A percentile compares a stretch with the other conserved stretches of the same genome.
Conservation (phyloP, 2,329 filamentous ascomycete species). For the Botrytis fabae region DNA sequence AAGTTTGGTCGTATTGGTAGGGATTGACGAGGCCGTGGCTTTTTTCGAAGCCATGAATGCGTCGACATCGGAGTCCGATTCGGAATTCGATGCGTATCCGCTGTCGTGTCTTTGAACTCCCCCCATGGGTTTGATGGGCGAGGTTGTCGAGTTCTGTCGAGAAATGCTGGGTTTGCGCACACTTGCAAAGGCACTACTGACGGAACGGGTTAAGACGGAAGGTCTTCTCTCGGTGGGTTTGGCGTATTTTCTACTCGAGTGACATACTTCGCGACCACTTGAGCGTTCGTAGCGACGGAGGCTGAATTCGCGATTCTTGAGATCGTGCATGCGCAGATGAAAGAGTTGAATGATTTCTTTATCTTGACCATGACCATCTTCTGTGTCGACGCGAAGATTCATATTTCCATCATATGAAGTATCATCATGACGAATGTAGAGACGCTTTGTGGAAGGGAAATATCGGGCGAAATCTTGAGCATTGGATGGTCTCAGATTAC, state of each 20-base stretch:
- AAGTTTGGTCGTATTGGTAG: constrained; percentile 80
- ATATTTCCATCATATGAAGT: constrained; percentile 90
- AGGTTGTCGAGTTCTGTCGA: constrained; percentile 33
- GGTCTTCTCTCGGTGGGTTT: constrained; percentile 49
- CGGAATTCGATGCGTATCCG: constrained; percentile 54
- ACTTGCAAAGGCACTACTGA: constrained; percentile 53
- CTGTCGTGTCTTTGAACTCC: constrained; percentile 48
- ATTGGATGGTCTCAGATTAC: constrained; percentile 72
- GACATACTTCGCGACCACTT: constrained; percentile 90
- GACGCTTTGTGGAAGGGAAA: constrained; percentile 80
- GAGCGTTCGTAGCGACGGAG: constrained; percentile 88
- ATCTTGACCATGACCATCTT: constrained; percentile 55
- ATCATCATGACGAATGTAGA: constrained; percentile 88
- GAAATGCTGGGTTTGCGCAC: constrained; percentile 52
- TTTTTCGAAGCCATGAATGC: constrained; percentile 39
- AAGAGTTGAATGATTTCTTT: constrained; percentile 75
- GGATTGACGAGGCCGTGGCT: constrained; percentile 36
- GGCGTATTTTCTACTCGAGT: constrained; percentile 70
- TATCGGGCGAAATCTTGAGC: constrained; percentile 79
- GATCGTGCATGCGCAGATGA: constrained; percentile 91
- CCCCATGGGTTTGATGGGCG: constrained; percentile 22
- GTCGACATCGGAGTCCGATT: constrained; percentile 36
- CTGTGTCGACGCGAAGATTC: constrained; percentile 87
- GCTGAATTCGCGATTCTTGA: constrained; percentile 84
- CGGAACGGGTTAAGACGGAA: constrained; percentile 50